Base-by-base conservation (phyloP, 2,329 filamentous ascomycete genomes). In the Gnomoniopsis sp. region DNA sequence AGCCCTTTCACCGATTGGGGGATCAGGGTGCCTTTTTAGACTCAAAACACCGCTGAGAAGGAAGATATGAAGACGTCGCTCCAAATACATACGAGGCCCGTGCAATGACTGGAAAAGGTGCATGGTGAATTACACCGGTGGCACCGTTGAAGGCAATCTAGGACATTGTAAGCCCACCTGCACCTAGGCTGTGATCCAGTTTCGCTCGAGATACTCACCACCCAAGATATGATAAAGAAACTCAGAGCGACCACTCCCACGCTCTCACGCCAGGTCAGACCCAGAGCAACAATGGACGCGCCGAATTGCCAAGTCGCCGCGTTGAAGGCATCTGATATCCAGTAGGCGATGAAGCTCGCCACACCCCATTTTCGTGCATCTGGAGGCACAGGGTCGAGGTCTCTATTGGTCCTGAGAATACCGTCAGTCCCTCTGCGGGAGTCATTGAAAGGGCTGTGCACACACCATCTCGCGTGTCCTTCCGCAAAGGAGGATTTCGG, bases 51-150 rank as follows among this genome's bases (percentile, higher is more conserved):
- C 26, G 8, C 8, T 30, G 26, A 30, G 26, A 30, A 8, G 26
- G 26, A 30, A 30, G 26, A 30, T 4, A 8, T 30, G 26, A 30
- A 8, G 8, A 4, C 8, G 26, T 30, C 26, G 26, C 26, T 30
- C 26, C 26, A 30, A 30, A 8, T 30, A 30, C 26, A 30, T 30
- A 76, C 15, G 69, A 70, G 19, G 72, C 66, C 8, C 73, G 69
- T n/a, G 69, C 65, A 3, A 69, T 68, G 17, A 75, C 71, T 1
- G 72, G 70, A 65, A 75, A 75, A 14, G 72, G 71, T 33, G 73
- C 70, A 57, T 75, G 73, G n/a, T 72, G 63, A 50, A 69, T 67
- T 2, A 71, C 69, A 11, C 71, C 70, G 59, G 70, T 72, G 14
- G 69, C 70, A 30, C 71, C 71, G 52, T 74, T 73, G 23, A 74